phyloP scores from a whole-genome alignment of 805 yeast species.

The Ogataea philodendri region DNA sequence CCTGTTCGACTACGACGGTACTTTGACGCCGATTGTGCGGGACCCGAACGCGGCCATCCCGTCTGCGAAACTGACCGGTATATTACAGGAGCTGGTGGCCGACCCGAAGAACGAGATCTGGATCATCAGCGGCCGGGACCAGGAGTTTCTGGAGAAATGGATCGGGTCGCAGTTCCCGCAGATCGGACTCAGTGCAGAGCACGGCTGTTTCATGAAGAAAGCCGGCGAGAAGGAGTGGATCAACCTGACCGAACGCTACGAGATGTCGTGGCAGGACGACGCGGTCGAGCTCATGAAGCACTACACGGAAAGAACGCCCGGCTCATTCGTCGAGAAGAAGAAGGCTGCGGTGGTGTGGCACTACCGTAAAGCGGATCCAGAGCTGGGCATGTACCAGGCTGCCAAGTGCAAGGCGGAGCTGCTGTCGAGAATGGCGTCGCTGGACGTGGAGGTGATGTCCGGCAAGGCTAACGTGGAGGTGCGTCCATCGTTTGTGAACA shows the following conservation, averaged over 20 bases:
- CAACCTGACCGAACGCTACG: constrained; percentile 75
- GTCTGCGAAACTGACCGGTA: constrained; percentile 61
- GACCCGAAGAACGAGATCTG: constrained; percentile 88
- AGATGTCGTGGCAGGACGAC: constrained; percentile 92
- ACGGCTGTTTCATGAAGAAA: constrained; percentile 90
- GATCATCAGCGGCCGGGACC: constrained; percentile 96
- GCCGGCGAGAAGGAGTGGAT: constrained; percentile 70
- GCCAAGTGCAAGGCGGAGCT: constrained; percentile 65
- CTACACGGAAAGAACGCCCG: constrained; percentile 88
- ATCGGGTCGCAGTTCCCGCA: constrained; percentile 61
- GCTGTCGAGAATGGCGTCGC: constrained; percentile 52
- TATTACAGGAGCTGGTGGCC: constrained; percentile 56
- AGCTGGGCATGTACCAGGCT: constrained; percentile 85
- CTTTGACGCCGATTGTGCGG: constrained; percentile 90
- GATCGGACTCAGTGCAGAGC: constrained; percentile 92
- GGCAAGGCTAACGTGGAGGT: constrained; percentile 98
- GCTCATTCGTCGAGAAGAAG: constrained; percentile 80
- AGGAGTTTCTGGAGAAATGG: constrained; percentile 84
- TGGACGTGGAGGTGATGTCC: constrained; percentile 91
- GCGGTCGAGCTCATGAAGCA: constrained; percentile 71
- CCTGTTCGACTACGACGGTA: constrained; percentile 95
- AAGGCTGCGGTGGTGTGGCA: constrained; percentile 98
- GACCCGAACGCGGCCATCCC: constrained; percentile 99
- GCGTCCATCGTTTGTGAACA: constrained; percentile 91
- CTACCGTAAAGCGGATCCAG: constrained; percentile 92